Conservation (phyloP, 768 basidiomycete genomes). For the Punctularia strigosozonata region DNA sequence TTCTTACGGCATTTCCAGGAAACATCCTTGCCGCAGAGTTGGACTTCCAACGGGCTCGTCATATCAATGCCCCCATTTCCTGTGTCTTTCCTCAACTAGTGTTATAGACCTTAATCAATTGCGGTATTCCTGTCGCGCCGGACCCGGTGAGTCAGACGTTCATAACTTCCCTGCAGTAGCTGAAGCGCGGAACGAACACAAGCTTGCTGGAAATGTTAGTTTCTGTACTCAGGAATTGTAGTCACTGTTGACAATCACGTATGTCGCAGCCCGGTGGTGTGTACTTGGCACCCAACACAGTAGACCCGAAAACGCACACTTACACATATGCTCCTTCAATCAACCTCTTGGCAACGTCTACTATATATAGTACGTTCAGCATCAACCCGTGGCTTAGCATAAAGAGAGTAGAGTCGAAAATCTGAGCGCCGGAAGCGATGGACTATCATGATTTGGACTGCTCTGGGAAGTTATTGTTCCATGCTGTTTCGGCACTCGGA, state of each 20-base stretch:
- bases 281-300: background rate
- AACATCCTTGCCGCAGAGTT: conserved; percentile 8
- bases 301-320: background rate
- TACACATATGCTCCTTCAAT: background rate
- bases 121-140: background rate
- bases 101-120: background rate
- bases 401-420: too few relatives aligned
- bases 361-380: too few relatives aligned
- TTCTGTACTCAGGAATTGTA: background rate
- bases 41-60: conserved; percentile 8
- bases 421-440: too few relatives aligned
- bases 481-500: too few relatives aligned
- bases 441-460: too few relatives aligned
- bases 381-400: too few relatives aligned
- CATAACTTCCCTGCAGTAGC: background rate
- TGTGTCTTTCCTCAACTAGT: background rate
- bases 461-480: too few relatives aligned
- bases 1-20: conserved; percentile 9
- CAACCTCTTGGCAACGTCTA: too few relatives aligned
- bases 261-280: background rate
- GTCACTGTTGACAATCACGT: background rate
- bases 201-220: conserved; percentile 11
- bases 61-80: background rate
- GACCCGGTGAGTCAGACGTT: background rate
- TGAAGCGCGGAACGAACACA: background rate